These are phyloP conservation scores for Synchytrium microbalum DNA, from an alignment of 371 early-diverging fungal species.

Conservation along the genomic window DNA sequence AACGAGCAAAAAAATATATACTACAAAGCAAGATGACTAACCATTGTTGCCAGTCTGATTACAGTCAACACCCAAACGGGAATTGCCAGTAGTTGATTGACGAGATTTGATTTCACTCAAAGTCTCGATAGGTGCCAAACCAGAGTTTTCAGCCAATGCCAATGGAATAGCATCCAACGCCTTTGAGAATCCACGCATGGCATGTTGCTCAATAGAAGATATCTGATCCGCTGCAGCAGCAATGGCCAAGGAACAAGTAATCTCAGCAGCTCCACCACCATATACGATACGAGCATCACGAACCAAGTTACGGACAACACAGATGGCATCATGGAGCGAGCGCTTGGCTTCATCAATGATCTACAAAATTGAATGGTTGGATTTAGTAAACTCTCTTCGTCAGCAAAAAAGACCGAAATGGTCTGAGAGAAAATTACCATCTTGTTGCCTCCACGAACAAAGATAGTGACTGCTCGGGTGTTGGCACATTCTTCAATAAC, in stretches of 20 bases:
- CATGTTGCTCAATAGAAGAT: slow-evolving; percentile 92
- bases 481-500: slow-evolving; percentile 98
- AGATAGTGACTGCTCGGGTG: slow-evolving; percentile 95
- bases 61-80: slow-evolving; percentile 94
- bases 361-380: slow-evolving; percentile 21
- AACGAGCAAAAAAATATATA: too few species aligned
- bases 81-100: slow-evolving; percentile 81
- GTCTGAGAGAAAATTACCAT: slow-evolving; percentile 50
- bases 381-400: background rate
- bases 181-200: slow-evolving; percentile 94
- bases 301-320: slow-evolving; percentile 97
- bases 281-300: slow-evolving; percentile 97
- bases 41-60: slow-evolving; percentile 79
- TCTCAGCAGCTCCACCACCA: slow-evolving; percentile 99
- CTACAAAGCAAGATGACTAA: slow-evolving; percentile 21
- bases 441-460: slow-evolving; percentile 98
- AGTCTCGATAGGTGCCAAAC: slow-evolving; percentile 92
- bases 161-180: slow-evolving; percentile 97
- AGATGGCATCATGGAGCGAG: slow-evolving; percentile 98
- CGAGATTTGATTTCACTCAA: slow-evolving; percentile 88
- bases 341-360: slow-evolving; percentile 99
- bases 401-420: slow-evolving; percentile 1
- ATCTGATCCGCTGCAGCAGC: slow-evolving; percentile 85
- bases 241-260: slow-evolving; percentile 90
- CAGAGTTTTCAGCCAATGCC: slow-evolving; percentile 96